Conservation (phyloP, 2,329 filamentous ascomycete genomes). For the Knufia petricola region DNA sequence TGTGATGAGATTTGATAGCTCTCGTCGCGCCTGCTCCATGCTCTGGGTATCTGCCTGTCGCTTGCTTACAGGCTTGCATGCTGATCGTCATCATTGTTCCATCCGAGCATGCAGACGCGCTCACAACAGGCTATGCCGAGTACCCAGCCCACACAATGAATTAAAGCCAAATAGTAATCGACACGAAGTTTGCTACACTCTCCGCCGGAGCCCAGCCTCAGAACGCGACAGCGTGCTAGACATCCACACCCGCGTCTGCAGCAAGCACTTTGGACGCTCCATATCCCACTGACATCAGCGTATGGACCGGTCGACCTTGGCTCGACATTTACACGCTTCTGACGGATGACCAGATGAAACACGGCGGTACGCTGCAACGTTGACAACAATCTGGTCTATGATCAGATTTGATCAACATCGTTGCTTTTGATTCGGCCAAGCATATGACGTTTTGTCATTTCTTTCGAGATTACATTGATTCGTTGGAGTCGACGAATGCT, state of each 20-base stretch:
- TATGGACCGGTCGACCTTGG: not conserved
- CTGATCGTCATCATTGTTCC: not conserved
- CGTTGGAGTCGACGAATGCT: not conserved
- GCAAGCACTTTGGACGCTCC: not conserved
- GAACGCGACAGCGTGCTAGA: not conserved
- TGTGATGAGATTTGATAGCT: not conserved
- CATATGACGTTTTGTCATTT: not conserved
- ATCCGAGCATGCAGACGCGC: not conserved
- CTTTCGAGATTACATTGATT: not conserved
- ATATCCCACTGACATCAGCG: not conserved
- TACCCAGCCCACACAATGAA: not conserved
- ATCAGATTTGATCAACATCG: not conserved
- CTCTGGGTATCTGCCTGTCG: not conserved
- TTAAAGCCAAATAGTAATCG: too few species aligned
- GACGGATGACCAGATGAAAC: not conserved
- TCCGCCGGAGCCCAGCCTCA: not conserved
- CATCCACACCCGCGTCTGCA: constrained; percentile 1
- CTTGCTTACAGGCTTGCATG: not conserved
- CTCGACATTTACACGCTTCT: not conserved
- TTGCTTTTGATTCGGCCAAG: not conserved
- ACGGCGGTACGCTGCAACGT: not conserved
- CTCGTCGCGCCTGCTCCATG: not conserved
- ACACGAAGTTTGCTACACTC: too few species aligned
- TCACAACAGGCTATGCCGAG: not conserved
- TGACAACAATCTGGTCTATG: not conserved